Conservation (phyloP, 2,329 filamentous ascomycete species). For the Clarireedia paspali region DNA sequence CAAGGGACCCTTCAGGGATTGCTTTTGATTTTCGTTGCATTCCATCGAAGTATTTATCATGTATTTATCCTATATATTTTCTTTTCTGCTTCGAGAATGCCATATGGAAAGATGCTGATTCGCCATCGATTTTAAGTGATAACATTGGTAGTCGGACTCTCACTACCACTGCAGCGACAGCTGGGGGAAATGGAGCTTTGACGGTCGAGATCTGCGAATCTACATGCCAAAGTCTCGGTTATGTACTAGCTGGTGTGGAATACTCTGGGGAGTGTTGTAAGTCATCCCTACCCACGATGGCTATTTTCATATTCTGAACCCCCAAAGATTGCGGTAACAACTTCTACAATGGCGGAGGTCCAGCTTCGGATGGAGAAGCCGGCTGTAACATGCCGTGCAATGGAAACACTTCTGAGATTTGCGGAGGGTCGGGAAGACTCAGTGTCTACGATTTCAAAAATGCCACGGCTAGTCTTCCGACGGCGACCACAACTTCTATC, state of each 20-base stretch:
- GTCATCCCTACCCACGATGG: background rate
- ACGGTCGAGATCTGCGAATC: constrained; percentile 19
- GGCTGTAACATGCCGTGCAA: constrained; percentile 24
- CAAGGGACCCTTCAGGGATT: background rate
- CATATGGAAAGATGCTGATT: background rate
- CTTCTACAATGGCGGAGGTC: constrained; percentile 7
- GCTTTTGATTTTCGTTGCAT: background rate
- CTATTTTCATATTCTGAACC: background rate
- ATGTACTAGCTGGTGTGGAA: constrained; percentile 37
- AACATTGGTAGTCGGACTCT: constrained; percentile 3
- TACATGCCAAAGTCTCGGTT: constrained; percentile 24
- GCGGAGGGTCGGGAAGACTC: constrained; percentile 15
- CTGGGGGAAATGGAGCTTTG: constrained; percentile 13
- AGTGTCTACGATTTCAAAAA: constrained; percentile 15
- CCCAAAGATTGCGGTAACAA: constrained; percentile 10
- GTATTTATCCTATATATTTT: background rate
- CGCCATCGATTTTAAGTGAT: background rate
- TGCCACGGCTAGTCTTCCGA: constrained; percentile 5
- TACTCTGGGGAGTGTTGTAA: constrained; percentile 37
- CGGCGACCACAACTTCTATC: constrained; percentile 2
- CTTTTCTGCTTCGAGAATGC: background rate
- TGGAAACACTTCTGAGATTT: constrained; percentile 17
- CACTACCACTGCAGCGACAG: constrained; percentile 8
- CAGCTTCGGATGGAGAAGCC: constrained; percentile 9
- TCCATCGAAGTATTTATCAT: background rate